These are phyloP conservation scores for Brassica cretica DNA, from an alignment of 345 rosid species.

Conservation along the genomic window DNA sequence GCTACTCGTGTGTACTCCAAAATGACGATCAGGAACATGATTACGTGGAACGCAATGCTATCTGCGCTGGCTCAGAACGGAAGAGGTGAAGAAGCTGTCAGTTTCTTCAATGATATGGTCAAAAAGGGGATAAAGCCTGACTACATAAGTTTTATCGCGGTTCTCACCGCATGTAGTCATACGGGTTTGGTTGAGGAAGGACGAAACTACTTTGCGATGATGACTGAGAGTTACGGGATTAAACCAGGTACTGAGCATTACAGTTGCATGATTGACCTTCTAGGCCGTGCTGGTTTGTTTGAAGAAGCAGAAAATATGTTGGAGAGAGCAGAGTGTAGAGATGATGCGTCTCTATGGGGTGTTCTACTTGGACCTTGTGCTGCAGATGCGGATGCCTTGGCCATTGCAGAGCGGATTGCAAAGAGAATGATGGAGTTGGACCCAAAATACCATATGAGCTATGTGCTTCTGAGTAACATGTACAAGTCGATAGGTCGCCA, in stretches of 20 bases:
- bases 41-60: slow-evolving; percentile 90
- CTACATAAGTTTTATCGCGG: slow-evolving; percentile 71
- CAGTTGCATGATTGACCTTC: slow-evolving; percentile 89
- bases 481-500: slow-evolving; percentile 65
- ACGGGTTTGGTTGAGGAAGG: slow-evolving; percentile 75
- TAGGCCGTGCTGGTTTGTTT: slow-evolving; percentile 81
- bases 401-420: slow-evolving; percentile 75
- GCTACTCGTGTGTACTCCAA: slow-evolving; percentile 52
- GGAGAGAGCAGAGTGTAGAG: slow-evolving; percentile 59
- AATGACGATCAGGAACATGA: slow-evolving; percentile 59
- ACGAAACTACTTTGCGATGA: slow-evolving; percentile 50
- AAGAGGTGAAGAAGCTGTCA: slow-evolving; percentile 64
- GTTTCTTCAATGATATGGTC: slow-evolving; percentile 60
- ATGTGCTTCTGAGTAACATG: slow-evolving; percentile 72
- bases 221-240: slow-evolving; percentile 55
- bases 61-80: slow-evolving; percentile 88
- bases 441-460: slow-evolving; percentile 75
- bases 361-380: slow-evolving; percentile 90
- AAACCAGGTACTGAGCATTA: slow-evolving; percentile 79
- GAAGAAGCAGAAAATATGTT: slow-evolving; percentile 80
- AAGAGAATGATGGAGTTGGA: slow-evolving; percentile 66
- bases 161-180: slow-evolving; percentile 85
- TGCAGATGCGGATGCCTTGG: slow-evolving; percentile 43
- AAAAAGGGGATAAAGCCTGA: slow-evolving; percentile 66
- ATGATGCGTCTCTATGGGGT: slow-evolving; percentile 77